Base-by-base conservation (phyloP, 2,329 filamentous ascomycete genomes). In the Phialocephala sp. region DNA sequence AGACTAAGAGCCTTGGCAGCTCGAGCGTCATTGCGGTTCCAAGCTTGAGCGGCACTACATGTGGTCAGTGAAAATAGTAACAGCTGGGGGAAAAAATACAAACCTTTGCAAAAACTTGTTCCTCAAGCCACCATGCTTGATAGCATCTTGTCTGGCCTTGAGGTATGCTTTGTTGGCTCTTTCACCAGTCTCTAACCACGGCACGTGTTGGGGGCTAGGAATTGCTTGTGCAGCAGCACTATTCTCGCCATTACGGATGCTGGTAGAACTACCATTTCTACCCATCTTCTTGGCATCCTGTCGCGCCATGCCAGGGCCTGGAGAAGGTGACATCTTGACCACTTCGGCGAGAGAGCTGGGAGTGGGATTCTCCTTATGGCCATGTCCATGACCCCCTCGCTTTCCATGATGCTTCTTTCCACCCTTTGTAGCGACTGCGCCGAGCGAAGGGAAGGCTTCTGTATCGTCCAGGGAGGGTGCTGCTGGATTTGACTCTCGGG, bases 91-190 rank as follows among this genome's bases (percentile, higher is more conserved):
- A 55, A 24, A 20, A 22, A 41, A 45, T 56, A 39, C 54, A 81
- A 80, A 94, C 92, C 92, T 97, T 79, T 97, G 94, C 62, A 99
- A 80, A 74, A 98, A 99, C 77, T 98, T 98, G 78, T 98, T 99
- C 69, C 95, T 88, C 76, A 97, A 87, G 72, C 94, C 95, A 71
- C 95, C 95, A 77, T 99, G 95, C 80, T 97, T 97, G 77, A 99
- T 97, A 65, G 95, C 95, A 79, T 98, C 94, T 75, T 94, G 91
- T 61, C 95, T 90, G 72, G 94, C 93, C 80, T 97, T 97, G 72
- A 99, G 87, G 77, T 99, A 99, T 27, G 93, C 90, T 79, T 94
- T 93, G 78, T 99, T 98, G 70, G 92, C 92, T 69, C 87, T 88
- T 61, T 94, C 89, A 24, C 95, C 95, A 2, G 95, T 98, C 79